These are phyloP conservation scores for Hypholoma sublateritium DNA, from an alignment of 768 basidiomycete species.

Conservation along the genomic window DNA sequence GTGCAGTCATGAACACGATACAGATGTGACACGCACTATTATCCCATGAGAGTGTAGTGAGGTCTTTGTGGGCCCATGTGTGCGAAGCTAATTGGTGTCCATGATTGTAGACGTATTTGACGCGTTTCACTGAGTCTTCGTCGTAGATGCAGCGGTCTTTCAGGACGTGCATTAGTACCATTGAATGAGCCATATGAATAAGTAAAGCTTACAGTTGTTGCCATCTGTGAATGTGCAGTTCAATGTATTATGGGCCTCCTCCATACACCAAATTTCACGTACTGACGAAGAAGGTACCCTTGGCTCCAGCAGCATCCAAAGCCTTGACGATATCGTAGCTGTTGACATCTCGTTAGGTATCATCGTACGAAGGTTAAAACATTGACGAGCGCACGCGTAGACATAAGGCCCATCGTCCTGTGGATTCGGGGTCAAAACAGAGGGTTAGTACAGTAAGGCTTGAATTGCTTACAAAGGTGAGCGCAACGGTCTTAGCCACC, in stretches of 20 bases:
- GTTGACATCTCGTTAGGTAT: background rate
- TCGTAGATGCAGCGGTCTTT: constrained; percentile 39
- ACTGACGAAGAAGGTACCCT: constrained; percentile 45
- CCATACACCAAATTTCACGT: constrained; percentile 5
- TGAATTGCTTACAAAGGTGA: constrained; percentile 19
- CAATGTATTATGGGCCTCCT: background rate
- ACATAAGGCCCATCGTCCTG: constrained; percentile 38
- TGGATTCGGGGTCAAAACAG: background rate
- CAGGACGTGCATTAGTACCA: background rate
- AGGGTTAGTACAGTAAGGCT: background rate
- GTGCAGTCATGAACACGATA: background rate
- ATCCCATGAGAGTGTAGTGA: constrained; percentile 29
- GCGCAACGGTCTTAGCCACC: constrained; percentile 25
- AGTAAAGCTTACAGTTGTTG: constrained; percentile 31
- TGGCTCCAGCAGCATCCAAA: constrained; percentile 32
- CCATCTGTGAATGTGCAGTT: constrained; percentile 25
- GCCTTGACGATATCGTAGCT: constrained; percentile 31
- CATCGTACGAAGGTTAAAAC: too few relatives aligned
- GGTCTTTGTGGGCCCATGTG: constrained; percentile 41
- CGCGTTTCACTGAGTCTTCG: constrained; percentile 18
- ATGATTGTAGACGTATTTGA: constrained; percentile 35
- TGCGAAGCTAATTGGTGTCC: constrained; percentile 47
- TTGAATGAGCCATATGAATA: background rate
- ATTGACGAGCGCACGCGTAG: constrained; percentile 19
- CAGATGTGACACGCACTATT: constrained; percentile 24